Evolutionary conservation across 805 yeast genomes (phyloP), one percentile per base, ranked within the genome.

Genomic region (Spathaspora gorwiae): DNA sequence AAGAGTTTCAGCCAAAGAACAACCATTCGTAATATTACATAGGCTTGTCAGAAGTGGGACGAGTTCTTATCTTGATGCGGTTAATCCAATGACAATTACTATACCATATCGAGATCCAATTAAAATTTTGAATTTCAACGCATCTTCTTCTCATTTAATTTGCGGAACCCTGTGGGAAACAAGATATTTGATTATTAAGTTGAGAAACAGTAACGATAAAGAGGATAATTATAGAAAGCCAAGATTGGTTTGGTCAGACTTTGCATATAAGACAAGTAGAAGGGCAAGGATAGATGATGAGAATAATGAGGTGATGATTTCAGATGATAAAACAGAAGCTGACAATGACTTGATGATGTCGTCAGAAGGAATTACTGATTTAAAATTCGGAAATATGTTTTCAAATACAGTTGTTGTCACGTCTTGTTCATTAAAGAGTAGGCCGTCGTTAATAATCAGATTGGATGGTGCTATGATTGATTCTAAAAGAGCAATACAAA

Each of bases 61-160:
- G 6, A 35, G 12, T 35, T 26, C 31, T n/a, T 34, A 42, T 19
- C 42, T 62, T 7, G 49, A 45, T 6, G 52, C 67, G 24, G 79
- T 76, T 4, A 79, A 78, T 36, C 84, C 88, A 2, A 74, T 84
- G 8, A 80, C 90, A 1, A 80, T 90, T 30, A 84, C 95, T 0
- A 73, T 87, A 42, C 97, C 97, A 0, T 89, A 88, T 61, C 66
- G 87, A 29, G 97, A 92, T 61, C 95, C 96, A 1, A 80, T 90
- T 35, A 84, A 84, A 51, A 72, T 84, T 2, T 62, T 90, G 8
- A 78, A 80, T 40, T 87, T 90, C 60, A 87, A 95, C 5, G 70
- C 79, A 1, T 83, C 84, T 44, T 87, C 89, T 0, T 66, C 78
- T 3, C 84, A 84, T 54, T 54, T 90, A 31, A 71, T 90, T 3